These are phyloP conservation scores for Ogataea polymorpha DNA, from an alignment of 805 yeast species.

Conservation along the genomic window DNA sequence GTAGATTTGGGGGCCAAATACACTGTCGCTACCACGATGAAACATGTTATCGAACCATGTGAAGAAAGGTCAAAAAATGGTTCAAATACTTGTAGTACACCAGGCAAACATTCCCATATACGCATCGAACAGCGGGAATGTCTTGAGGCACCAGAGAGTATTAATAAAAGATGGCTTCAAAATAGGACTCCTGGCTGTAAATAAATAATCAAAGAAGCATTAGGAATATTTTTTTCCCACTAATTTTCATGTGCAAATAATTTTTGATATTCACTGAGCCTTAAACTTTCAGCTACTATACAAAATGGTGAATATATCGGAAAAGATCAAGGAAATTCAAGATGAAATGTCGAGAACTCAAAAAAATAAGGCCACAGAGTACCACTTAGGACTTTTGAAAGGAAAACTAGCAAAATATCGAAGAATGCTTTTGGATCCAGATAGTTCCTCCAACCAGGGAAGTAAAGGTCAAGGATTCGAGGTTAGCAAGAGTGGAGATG, in stretches of 20 bases:
- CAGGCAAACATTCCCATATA: conserved; percentile 31
- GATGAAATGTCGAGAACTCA: conserved; percentile 93
- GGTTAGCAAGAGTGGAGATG: conserved; percentile 94
- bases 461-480: conserved; percentile 83
- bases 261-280: too few species aligned
- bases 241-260: too few species aligned
- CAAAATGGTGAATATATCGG: conserved; percentile 39
- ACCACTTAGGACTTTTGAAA: conserved; percentile 89
- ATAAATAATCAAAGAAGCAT: too few species aligned
- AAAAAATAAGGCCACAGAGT: conserved; percentile 96
- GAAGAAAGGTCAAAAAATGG: neutral
- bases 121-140: conserved; percentile 62
- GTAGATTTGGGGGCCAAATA: conserved; percentile 57
- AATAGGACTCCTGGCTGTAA: conserved; percentile 17
- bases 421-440: conserved; percentile 87
- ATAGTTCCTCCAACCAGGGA: conserved; percentile 59
- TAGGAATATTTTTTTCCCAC: too few species aligned
- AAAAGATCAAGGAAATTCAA: conserved; percentile 84
- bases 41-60: conserved; percentile 25
- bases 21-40: conserved; percentile 49
- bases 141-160: conserved; percentile 62
- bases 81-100: too few species aligned
- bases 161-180: conserved; percentile 61
- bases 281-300: neutral
- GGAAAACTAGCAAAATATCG: conserved; percentile 93